Base-by-base conservation (phyloP, 306 rosid genomes). In the Hippophae tibetana region DNA sequence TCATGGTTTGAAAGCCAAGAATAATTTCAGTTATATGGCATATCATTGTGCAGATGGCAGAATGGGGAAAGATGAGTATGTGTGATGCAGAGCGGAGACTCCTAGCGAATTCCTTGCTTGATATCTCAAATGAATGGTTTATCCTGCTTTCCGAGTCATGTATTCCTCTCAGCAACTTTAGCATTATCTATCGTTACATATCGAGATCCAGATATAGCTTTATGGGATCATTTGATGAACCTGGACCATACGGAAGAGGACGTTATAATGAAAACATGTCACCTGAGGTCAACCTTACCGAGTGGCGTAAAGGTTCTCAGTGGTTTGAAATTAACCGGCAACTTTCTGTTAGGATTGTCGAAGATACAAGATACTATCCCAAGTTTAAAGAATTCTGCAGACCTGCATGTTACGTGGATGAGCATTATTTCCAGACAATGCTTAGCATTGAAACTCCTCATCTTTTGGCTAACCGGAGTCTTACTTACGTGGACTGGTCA, bases 251-350 rank as follows among this genome's bases (percentile, higher is more conserved):
- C 1, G 83, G 83, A 4, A 76, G 85, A 3, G 89, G 89, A 7
- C 65, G 83, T 44, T 76, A 82, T 75, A 79, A 79, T 14, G 81
- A 58, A 1, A 13, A 41, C 9, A 82, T 82, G 85, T 61, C 42
- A 7, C 83, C 85, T 0, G 6, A 50, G 1, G 47, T 82, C 7
- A 31, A 62, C 2, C 3, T 76, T 0, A 52, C 71, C 0, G 71
- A 82, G 40, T 79, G 89, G 85, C 73, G 85, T 44, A 76, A 82
- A 62, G 89, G 89, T 41, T 74, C 85, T 0, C 89, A 79, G 26
- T 82, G 89, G 83, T 69, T 82, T 9, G 85, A 79, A 65, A 58
- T 66, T 1, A 77, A 44, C 5, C 67, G 79, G 13, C 66, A 64
- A 65, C 13, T 72, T 14, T 85, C 81, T 5, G 7, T 69, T 5